These are phyloP conservation scores for Dioscorea zingiberensis DNA, from an alignment of 106 monocot genomes.

Conservation along the genomic window DNA sequence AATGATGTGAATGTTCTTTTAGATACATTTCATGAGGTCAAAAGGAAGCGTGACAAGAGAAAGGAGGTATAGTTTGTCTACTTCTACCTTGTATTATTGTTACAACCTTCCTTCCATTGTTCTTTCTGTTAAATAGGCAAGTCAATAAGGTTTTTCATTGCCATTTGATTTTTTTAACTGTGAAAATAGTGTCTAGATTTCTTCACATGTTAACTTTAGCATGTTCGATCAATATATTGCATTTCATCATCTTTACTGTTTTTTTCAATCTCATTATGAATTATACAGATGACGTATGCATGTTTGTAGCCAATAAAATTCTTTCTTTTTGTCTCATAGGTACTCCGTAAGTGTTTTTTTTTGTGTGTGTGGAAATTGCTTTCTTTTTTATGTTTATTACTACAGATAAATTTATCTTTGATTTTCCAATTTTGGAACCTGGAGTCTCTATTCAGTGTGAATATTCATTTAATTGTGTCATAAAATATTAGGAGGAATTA, in stretches of 20 bases:
- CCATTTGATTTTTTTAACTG: background rate
- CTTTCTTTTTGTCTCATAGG: too few species aligned
- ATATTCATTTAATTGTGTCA: too few species aligned
- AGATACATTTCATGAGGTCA: slow-evolving; percentile 99
- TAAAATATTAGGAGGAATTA: too few species aligned
- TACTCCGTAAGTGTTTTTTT: too few species aligned
- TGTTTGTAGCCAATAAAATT: background rate
- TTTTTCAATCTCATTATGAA: background rate
- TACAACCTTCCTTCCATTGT: background rate
- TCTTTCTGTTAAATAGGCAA: background rate
- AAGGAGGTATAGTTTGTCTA: slow-evolving; percentile 50
- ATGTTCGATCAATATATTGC: background rate
- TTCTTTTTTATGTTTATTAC: too few species aligned
- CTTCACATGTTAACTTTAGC: background rate
- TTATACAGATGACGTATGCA: too few species aligned
- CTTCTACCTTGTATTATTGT: background rate
- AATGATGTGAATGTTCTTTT: slow-evolving; percentile 10
- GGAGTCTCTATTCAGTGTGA: too few species aligned
- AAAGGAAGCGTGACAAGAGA: slow-evolving; percentile 85
- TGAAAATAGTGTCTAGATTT: background rate
- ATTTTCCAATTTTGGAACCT: too few species aligned
- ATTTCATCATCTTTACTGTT: background rate
- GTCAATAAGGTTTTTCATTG: background rate
- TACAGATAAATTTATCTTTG: too few species aligned
- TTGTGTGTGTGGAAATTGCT: too few species aligned